Conservation (phyloP, 305 asterid species). For the Plantago lanceolata region DNA sequence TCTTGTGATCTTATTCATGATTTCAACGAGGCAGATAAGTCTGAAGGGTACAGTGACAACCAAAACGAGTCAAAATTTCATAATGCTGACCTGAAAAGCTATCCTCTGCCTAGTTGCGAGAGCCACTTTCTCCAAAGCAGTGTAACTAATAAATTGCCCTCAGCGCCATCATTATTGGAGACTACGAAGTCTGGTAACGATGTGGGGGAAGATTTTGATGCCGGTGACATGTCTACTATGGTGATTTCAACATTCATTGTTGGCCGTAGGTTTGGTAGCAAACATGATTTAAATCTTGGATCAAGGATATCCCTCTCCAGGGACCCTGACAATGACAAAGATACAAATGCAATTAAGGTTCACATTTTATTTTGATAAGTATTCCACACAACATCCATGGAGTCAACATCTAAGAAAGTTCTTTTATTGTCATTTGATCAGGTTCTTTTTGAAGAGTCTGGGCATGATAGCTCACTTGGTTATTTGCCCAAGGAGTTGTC, state of each 20-base stretch:
- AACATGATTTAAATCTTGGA: constrained; percentile 40
- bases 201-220: constrained; percentile 30
- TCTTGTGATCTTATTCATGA: constrained; percentile 22
- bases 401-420: constrained; percentile 13
- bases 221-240: constrained; percentile 35
- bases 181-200: constrained; percentile 28
- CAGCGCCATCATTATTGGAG: constrained; percentile 27
- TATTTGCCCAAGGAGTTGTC: constrained; percentile 80
- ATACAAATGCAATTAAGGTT: constrained; percentile 86
- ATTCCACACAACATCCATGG: constrained; percentile 15
- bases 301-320: constrained; percentile 56
- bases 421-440: constrained; percentile 30
- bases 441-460: constrained; percentile 60
- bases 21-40: constrained; percentile 26
- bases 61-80: constrained; percentile 6
- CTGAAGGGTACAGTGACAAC: constrained; percentile 26
- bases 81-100: constrained; percentile 23
- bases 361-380: constrained; percentile 1
- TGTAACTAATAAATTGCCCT: constrained; percentile 22
- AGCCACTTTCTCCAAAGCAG: constrained; percentile 25
- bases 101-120: constrained; percentile 26
- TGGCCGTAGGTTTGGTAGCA: constrained; percentile 67
- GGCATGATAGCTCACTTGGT: constrained; percentile 50
- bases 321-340: constrained; percentile 69
- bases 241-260: constrained; percentile 62